Conservation (phyloP, 495 filamentous ascomycete genomes). For the Xylaria telfairii region DNA sequence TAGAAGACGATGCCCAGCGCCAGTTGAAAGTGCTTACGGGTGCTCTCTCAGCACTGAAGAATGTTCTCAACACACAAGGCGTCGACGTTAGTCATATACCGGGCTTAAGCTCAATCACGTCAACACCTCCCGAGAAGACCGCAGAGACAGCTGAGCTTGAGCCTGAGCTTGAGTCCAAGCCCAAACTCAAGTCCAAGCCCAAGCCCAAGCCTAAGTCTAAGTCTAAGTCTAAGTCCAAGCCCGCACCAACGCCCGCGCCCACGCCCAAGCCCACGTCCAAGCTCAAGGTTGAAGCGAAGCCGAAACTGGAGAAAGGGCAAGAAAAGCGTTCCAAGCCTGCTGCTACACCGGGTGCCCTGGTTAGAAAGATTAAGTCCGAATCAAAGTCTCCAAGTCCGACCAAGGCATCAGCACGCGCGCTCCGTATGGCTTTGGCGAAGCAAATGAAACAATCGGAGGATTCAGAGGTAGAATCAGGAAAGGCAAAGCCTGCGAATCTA, state of each 20-base stretch:
- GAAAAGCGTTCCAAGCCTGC: not conserved
- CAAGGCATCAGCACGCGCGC: not conserved
- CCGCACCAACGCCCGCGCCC: not conserved
- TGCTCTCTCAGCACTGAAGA: conserved; percentile 32
- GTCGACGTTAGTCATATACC: conserved; percentile 34
- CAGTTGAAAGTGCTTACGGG: conserved; percentile 34
- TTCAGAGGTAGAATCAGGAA: not conserved
- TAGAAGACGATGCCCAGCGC: conserved; percentile 19
- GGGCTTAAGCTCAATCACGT: not conserved
- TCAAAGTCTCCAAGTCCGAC: not conserved
- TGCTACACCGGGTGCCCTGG: not conserved
- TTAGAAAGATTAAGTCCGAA: not conserved
- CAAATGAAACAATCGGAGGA: not conserved
- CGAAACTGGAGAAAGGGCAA: not conserved
- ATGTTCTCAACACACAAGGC: conserved; percentile 35
- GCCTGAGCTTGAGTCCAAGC: not conserved
- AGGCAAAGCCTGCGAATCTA: not conserved
- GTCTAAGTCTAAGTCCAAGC: not conserved
- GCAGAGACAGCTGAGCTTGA: not conserved
- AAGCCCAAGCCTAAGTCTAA: not conserved
- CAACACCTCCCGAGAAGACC: not conserved
- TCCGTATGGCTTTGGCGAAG: not conserved
- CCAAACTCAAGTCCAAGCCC: conserved; percentile 18
- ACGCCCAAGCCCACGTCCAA: not conserved
- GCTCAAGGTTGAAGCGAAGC: not conserved